These are phyloP conservation scores for Extremus antarcticus DNA, from an alignment of 495 filamentous ascomycete genomes.

Conservation along the genomic window DNA sequence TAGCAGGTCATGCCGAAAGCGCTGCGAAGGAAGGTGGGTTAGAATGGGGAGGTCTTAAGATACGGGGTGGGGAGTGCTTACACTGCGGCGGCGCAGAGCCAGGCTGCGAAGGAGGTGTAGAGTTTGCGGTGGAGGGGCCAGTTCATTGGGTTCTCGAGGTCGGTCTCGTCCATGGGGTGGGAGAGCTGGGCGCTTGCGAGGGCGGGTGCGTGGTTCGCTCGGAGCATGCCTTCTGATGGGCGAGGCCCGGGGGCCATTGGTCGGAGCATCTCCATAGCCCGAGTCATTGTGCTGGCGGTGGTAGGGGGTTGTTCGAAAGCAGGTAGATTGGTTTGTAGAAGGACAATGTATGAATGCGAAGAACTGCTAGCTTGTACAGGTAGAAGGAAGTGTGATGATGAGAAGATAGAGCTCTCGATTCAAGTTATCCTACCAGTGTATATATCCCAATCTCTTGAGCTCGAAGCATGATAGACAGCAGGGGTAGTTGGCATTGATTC, in stretches of 20 bases:
- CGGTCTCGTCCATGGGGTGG: not conserved
- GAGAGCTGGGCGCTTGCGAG: not conserved
- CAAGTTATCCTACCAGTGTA: not conserved
- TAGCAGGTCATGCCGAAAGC: slow-evolving; percentile 21
- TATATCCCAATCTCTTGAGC: not conserved
- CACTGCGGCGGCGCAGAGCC: slow-evolving; percentile 30
- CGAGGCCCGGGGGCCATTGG: not conserved
- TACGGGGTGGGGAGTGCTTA: slow-evolving; percentile 21
- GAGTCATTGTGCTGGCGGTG: not conserved
- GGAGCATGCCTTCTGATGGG: not conserved
- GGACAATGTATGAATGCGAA: too few relatives aligned
- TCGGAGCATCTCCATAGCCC: not conserved
- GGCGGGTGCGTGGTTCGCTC: not conserved
- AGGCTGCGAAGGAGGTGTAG: slow-evolving; percentile 22
- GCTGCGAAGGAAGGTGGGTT: slow-evolving; percentile 1
- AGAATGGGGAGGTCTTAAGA: not conserved
- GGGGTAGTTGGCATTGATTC: not conserved
- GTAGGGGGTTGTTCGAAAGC: too few relatives aligned
- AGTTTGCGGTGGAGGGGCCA: slow-evolving; percentile 21
- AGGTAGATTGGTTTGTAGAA: too few relatives aligned
- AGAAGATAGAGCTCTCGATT: not conserved
- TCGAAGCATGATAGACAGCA: not conserved
- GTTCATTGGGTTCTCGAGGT: slow-evolving; percentile 23
- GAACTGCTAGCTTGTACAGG: too few relatives aligned
- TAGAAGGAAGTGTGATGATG: too few relatives aligned